Base-by-base conservation (phyloP, 2,329 filamentous ascomycete genomes). In the Monosporascus sp. region DNA sequence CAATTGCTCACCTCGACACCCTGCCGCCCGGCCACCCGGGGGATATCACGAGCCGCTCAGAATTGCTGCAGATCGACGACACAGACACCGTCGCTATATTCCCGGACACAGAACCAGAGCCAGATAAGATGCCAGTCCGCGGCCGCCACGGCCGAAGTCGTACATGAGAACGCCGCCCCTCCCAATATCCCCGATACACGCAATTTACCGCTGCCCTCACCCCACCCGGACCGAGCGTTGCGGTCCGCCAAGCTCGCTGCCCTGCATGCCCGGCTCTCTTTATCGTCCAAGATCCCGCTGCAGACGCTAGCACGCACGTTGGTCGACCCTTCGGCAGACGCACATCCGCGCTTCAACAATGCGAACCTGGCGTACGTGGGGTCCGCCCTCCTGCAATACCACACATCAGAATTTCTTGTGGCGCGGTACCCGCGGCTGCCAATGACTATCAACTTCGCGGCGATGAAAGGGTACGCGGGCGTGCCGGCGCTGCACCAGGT, bases 371-470 rank as follows among this genome's bases (percentile, higher is more conserved):
- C 90, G 50, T 84, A 87, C 60, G 79, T 97, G 25, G 94, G 94
- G 58, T 80, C 84, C 64, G 85, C 92, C 60, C 80, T 99, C 60
- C 82, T 97, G 63, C 85, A 87, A 70, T 95, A 94, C 75, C 92
- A 97, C 70, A 87, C 89, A 56, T 83, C 89, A 65, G 94, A 99
- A 78, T 87, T 87, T 73, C 82, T 99, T 59, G 75, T 97, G 61
- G 90, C 87, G 75, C 88, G 85, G 65, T 97, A 92, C 72, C 94
- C 94, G 15, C 90, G 94, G 48, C 80, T 99, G 51, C 94, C 94
- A 51, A 88, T 94, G 80, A 74, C 81, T n/a, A 87, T 99, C 52
- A 75, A 96, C 50, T 95, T 90, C 72, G 85, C 91, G 50, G 88
- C 90, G 35, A 86, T 96, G 76, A 86, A 88, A 64, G 91, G 89